phyloP scores from a whole-genome alignment of 345 rosid genomes.

The Pseudoturritis turrita region DNA sequence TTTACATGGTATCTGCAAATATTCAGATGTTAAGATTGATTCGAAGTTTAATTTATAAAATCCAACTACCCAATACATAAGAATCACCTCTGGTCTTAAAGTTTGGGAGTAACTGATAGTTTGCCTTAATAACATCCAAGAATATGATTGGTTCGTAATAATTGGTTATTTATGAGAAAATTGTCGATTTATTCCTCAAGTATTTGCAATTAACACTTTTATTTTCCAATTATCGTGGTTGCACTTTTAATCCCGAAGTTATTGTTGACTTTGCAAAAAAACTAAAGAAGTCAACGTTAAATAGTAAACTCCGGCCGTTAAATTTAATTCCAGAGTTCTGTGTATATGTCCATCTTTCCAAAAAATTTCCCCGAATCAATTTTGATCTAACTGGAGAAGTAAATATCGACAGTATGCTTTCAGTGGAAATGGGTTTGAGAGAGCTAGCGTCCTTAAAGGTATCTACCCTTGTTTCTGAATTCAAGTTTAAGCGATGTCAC shows the following conservation, averaged over 20 bases:
- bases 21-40: not conserved
- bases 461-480: not conserved
- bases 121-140: not conserved
- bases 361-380: too few relatives aligned
- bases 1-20: not conserved
- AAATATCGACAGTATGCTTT: slow-evolving; percentile 96
- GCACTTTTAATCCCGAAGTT: too few relatives aligned
- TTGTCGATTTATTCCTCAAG: too few relatives aligned
- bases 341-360: too few relatives aligned
- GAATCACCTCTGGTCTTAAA: too few relatives aligned
- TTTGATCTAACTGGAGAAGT: slow-evolving; percentile 93
- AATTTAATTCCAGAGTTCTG: too few relatives aligned
- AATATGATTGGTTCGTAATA: not conserved
- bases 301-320: too few relatives aligned
- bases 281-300: too few relatives aligned
- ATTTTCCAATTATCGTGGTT: too few relatives aligned
- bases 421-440: slow-evolving; percentile 96
- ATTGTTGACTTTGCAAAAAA: too few relatives aligned
- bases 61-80: not conserved
- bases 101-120: too few relatives aligned
- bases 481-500: not conserved
- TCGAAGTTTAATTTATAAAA: not conserved
- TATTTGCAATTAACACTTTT: too few relatives aligned
- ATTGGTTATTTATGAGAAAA: not conserved
- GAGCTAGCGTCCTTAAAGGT: slow-evolving; percentile 94